These are phyloP conservation scores for Paspalum vaginatum DNA, from an alignment of 176 grass and related monocot genomes.

Conservation along the genomic window DNA sequence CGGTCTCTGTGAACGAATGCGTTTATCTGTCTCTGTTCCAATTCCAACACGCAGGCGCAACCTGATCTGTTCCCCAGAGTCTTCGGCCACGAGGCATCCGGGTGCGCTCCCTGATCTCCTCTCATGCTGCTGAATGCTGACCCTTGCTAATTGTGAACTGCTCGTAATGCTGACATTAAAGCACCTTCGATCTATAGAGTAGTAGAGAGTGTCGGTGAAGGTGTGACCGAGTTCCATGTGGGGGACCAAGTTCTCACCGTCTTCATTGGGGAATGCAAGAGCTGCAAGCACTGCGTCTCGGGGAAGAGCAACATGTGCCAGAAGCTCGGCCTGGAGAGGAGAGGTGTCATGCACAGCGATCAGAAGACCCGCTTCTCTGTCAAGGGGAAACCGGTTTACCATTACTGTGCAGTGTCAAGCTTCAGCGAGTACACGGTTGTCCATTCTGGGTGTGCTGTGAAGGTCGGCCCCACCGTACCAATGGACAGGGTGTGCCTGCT, in stretches of 20 bases:
- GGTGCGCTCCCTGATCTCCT: constrained; percentile 43
- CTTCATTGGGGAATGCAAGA: constrained; percentile 92
- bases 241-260: constrained; percentile 81
- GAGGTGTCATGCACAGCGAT: constrained; percentile 87
- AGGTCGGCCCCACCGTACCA: constrained; percentile 54
- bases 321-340: constrained; percentile 89
- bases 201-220: constrained; percentile 80
- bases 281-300: constrained; percentile 80
- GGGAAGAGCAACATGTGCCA: constrained; percentile 97
- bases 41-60: constrained; percentile 58
- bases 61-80: constrained; percentile 82
- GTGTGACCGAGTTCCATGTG: constrained; percentile 70
- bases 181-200: constrained; percentile 47
- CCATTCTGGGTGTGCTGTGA: constrained; percentile 80
- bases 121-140: neutral
- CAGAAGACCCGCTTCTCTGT: constrained; percentile 79
- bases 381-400: constrained; percentile 66
- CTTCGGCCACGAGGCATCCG: constrained; percentile 95
- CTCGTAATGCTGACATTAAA: neutral
- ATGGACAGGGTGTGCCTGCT: constrained; percentile 90
- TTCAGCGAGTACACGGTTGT: constrained; percentile 96
- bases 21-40: constrained; percentile 18
- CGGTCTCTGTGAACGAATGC: neutral
- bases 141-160: neutral
- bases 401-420: constrained; percentile 94